phyloP scores from a whole-genome alignment of 108 stramenopile species.

The Mayamaea pseudoterrestris region DNA sequence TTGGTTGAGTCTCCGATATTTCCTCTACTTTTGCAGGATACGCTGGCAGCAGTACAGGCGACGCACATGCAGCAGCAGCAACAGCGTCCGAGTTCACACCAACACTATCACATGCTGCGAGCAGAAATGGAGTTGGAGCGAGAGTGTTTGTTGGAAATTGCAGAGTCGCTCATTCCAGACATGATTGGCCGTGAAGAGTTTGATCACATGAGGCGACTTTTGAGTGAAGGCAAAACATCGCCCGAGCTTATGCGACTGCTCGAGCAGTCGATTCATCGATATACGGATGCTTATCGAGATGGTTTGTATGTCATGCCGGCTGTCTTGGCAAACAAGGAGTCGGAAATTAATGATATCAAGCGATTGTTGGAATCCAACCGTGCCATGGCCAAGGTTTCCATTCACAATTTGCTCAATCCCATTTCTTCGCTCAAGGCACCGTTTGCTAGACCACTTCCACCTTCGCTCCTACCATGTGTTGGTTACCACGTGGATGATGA shows the following conservation, averaged over 20 bases:
- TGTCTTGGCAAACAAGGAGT: constrained; percentile 13
- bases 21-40: constrained; percentile 21
- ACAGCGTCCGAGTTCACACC: background rate
- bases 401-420: constrained; percentile 13
- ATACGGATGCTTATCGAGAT: constrained; percentile 13
- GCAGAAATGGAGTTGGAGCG: constrained; percentile 7
- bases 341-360: background rate
- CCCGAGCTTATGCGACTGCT: constrained; percentile 10
- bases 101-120: background rate
- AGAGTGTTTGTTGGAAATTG: constrained; percentile 17
- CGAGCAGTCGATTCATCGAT: constrained; percentile 16
- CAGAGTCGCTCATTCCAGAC: constrained; percentile 21
- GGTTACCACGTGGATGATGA: constrained; percentile 20
- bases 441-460: constrained; percentile 41
- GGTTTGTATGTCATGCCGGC: constrained; percentile 21
- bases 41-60: constrained; percentile 14
- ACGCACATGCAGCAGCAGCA: too few species aligned
- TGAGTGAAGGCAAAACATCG: constrained; percentile 5
- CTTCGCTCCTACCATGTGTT: constrained; percentile 22
- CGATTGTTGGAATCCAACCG: background rate
- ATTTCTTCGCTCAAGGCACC: constrained; percentile 17
- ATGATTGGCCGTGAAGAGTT: constrained; percentile 16
- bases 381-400: background rate
- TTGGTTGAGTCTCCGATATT: constrained; percentile 34
- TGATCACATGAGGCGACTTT: background rate